phyloP scores from a whole-genome alignment of 306 rosid species.

The Luffa aegyptiaca region DNA sequence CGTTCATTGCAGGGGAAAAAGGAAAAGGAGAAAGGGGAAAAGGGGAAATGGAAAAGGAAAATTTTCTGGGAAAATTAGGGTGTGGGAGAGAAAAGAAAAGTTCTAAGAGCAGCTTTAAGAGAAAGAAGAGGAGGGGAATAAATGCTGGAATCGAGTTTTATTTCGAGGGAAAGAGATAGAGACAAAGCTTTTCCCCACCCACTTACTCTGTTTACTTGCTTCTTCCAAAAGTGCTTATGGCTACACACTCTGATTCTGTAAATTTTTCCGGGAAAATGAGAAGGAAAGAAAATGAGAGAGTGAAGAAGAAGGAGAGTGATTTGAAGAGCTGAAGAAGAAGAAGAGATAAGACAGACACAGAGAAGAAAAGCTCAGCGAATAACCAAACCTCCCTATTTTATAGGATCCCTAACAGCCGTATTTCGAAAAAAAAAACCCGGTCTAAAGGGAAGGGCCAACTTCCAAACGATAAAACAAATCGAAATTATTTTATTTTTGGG shows the following conservation, averaged over 20 bases:
- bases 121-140: conserved; percentile 1
- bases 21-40: neutral
- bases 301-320: conserved; percentile 1
- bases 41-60: neutral
- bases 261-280: neutral
- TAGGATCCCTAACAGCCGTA: conserved; percentile 39
- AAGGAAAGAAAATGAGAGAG: neutral
- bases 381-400: conserved; percentile 29
- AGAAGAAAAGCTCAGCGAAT: conserved; percentile 9
- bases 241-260: neutral
- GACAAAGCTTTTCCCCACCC: neutral
- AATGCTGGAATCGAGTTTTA: neutral
- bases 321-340: neutral
- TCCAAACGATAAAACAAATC: neutral
- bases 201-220: neutral
- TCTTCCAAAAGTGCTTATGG: neutral
- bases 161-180: neutral
- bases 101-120: neutral
- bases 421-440: conserved; percentile 21
- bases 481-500: neutral
- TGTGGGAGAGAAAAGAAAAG: neutral
- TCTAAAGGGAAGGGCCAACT: conserved; percentile 11
- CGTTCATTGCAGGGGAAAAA: neutral
- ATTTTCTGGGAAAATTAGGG: neutral
- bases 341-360: neutral